Evolutionary conservation across 495 filamentous ascomycete genomes (phyloP).

Genomic region (Staphylotrichum tortipilum): DNA sequence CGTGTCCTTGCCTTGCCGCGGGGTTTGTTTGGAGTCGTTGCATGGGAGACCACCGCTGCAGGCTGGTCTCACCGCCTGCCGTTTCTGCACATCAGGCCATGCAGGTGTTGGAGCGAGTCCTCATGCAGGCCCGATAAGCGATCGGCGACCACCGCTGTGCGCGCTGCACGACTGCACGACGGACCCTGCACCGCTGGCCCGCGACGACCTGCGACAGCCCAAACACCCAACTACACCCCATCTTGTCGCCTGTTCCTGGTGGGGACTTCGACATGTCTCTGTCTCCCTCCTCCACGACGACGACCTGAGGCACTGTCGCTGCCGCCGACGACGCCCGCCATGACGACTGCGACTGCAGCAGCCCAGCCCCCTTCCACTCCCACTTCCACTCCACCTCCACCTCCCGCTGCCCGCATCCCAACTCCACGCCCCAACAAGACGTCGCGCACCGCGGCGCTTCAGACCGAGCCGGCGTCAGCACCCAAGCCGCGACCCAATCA

Average conservation of each 20-base stretch:
- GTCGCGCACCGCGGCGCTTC: conserved; percentile 8
- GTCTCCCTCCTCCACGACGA: too few relatives aligned
- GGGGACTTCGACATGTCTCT: not conserved
- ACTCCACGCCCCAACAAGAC: conserved; percentile 13
- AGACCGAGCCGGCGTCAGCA: conserved; percentile 5
- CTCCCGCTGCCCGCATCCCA: conserved; percentile 15
- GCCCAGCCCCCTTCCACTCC: too few relatives aligned
- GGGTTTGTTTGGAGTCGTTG: not conserved
- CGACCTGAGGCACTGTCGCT: not conserved
- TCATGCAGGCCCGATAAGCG: conserved; percentile 11
- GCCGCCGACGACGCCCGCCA: conserved; percentile 9
- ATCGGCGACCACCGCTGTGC: conserved; percentile 5
- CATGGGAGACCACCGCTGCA: not conserved
- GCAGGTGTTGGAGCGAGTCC: too few relatives aligned
- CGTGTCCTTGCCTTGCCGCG: not conserved
- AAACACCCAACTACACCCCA: too few relatives aligned
- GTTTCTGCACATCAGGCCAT: conserved; percentile 4
- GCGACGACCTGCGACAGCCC: not conserved
- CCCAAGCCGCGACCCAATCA: conserved; percentile 3
- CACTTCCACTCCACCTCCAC: too few relatives aligned
- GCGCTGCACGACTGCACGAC: too few relatives aligned
- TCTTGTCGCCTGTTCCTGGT: too few relatives aligned
- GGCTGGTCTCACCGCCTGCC: conserved; percentile 25
- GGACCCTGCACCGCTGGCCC: too few relatives aligned
- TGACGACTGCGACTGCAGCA: conserved; percentile 22